Conservation (phyloP, 169 alveolate species). For the Plasmodium gonderi region DNA sequence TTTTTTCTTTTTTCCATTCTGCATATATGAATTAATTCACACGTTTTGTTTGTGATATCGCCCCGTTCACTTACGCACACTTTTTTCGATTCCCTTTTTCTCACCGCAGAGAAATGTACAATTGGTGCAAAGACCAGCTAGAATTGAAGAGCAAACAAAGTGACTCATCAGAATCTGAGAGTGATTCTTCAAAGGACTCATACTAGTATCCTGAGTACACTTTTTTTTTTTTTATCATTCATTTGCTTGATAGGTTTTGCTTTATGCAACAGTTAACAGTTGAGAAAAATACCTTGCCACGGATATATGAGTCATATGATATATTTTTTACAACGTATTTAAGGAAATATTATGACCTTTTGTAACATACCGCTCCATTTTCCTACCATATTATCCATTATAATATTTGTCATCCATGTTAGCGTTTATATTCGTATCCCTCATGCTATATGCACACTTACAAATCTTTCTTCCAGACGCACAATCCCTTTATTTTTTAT, state of each 20-base stretch:
- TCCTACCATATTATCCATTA: no score
- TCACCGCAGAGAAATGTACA: constrained; percentile 63
- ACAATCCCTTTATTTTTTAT: neutral
- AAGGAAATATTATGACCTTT: no score
- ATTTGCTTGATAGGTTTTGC: neutral
- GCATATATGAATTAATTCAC: neutral
- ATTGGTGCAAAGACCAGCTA: constrained; percentile 59
- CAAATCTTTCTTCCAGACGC: neutral
- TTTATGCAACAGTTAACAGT: neutral
- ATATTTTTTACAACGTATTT: constrained; percentile 2
- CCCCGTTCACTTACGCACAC: neutral
- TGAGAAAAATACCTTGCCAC: neutral
- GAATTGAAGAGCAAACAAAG: constrained; percentile 42
- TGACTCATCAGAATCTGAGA: constrained; percentile 39
- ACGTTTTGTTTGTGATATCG: neutral
- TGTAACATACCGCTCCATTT: no score
- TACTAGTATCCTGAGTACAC: neutral
- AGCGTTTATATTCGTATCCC: no score
- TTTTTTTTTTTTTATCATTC: neutral
- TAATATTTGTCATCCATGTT: no score
- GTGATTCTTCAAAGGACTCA: constrained; percentile 68
- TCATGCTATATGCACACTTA: no score
- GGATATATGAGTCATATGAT: neutral
- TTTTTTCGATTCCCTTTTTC: neutral
- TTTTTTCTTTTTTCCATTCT: neutral